A percentile compares a stretch with the other conserved stretches of the same genome.
These are phyloP conservation scores for Dryadomyces quercus-mongolicae DNA, from an alignment of 2,329 filamentous ascomycete species.

Conservation along the genomic window DNA sequence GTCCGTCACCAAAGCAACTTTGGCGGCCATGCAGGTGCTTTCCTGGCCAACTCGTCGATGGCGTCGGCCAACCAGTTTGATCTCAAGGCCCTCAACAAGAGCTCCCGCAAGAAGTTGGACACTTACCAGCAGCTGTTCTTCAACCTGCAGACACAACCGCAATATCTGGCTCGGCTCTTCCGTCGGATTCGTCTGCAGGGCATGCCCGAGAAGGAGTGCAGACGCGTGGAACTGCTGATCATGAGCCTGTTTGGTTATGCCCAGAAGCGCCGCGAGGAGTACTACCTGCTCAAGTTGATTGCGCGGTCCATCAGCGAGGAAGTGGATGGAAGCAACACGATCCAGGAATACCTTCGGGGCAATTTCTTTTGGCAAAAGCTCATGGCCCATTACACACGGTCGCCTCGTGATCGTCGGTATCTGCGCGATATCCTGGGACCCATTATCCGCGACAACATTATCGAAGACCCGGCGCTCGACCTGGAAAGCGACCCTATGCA, in stretches of 20 bases:
- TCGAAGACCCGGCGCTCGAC: slow-evolving; percentile 83
- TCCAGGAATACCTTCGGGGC: slow-evolving; percentile 79
- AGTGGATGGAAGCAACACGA: slow-evolving; percentile 55
- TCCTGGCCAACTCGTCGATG: slow-evolving; percentile 81
- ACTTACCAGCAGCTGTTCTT: slow-evolving; percentile 98
- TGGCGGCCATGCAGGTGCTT: slow-evolving; percentile 65
- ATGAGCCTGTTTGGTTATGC: slow-evolving; percentile 97
- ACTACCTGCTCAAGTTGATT: slow-evolving; percentile 86
- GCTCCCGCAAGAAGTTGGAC: slow-evolving; percentile 86
- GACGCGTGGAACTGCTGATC: slow-evolving; percentile 82
- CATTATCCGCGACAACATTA: slow-evolving; percentile 79
- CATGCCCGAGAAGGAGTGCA: slow-evolving; percentile 81
- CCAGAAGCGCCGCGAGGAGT: slow-evolving; percentile 92
- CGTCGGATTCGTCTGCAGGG: slow-evolving; percentile 70
- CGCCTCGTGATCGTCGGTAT: slow-evolving; percentile 85
- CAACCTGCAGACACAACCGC: slow-evolving; percentile 88
- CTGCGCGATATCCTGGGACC: slow-evolving; percentile 76
- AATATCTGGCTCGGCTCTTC: slow-evolving; percentile 86
- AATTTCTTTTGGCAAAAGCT: slow-evolving; percentile 92
- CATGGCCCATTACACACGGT: slow-evolving; percentile 76
- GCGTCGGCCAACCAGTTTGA: slow-evolving; percentile 87
- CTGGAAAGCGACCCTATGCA: slow-evolving; percentile 95
- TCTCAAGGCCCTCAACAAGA: slow-evolving; percentile 94
- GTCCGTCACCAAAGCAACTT: slow-evolving; percentile 95
- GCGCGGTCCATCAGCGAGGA: slow-evolving; percentile 75